Evolutionary conservation across 306 rosid species (phyloP), one percentile per base, ranked within the genome.

Genomic region (Carpinus viminea): DNA sequence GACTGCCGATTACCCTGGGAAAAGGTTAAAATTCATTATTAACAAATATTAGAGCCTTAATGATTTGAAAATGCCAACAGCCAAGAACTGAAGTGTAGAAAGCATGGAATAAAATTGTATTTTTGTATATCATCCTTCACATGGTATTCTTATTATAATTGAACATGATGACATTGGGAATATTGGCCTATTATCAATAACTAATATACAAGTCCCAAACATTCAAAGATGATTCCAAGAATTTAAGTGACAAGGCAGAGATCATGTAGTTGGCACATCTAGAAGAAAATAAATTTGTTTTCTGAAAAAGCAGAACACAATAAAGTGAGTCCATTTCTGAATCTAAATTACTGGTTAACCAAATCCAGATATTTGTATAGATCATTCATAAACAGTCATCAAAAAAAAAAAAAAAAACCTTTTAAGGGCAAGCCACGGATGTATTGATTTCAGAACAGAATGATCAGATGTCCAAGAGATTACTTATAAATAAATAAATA

Each of bases 1-100:
- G 93, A 88, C 88, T 89, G 88, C 68, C 52, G 52, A 48, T 48
- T 48, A 16, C 52, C 52, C 52, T 7, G 85, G 41, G 46, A 75
- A 76, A 74, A 8, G 24, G 16, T 65, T 52, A 85, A 45, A 51
- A 80, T 66, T 62, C 12, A 7, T 59, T 66, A 18, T 75, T 18
- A 55, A 8, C 4, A 8, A 41, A 41, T 41, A 82, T 75, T 3
- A 76, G 73, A 72, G 38, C 20, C 54, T 36, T 21, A 60, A 34
- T 12, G 16, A 48, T 11, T 70, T 77, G 70, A 52, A 59, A 56
- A 80, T 38, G 70, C 72, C 12, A 74, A 11, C 38, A 57, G 5
- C 53, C 46, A 20, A 65, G n/a, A 48, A 28, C 38, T 17, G 13
- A 43, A 2, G 6, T 53, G 15, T 36, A 64, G 74, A 24, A 65